phyloP scores from a whole-genome alignment of 805 yeast genomes.

The Lachancea cidri region DNA sequence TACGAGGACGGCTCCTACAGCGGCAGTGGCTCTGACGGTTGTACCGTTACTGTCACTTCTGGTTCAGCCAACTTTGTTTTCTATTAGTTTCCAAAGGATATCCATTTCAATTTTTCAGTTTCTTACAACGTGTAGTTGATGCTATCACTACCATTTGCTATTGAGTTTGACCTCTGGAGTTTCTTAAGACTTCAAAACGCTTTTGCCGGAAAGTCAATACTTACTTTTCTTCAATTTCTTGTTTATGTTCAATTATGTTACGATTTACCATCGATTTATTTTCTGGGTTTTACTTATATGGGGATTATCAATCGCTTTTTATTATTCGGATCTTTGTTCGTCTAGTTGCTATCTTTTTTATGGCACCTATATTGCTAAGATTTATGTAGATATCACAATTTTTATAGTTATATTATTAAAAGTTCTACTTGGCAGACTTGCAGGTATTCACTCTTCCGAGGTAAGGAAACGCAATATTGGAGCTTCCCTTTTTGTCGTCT shows the following conservation, averaged over 20 bases:
- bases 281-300: not conserved
- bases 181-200: not conserved
- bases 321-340: not conserved
- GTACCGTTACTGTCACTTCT: conserved; percentile 63
- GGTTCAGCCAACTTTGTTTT: conserved; percentile 62
- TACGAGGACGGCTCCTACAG: conserved; percentile 75
- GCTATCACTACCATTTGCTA: not conserved
- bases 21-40: conserved; percentile 67
- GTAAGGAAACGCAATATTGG: not conserved
- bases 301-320: not conserved
- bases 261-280: not conserved
- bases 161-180: not conserved
- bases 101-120: conserved; percentile 5
- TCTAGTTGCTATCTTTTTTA: not conserved
- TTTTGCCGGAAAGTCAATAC: too few species aligned
- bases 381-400: not conserved
- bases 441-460: not conserved
- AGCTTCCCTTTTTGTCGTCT: not conserved
- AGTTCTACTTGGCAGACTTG: not conserved
- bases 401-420: too few species aligned
- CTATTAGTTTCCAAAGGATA: conserved; percentile 28
- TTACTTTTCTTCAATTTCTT: too few species aligned
- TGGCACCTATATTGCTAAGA: not conserved
- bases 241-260: not conserved
- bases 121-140: not conserved